Evolutionary conservation across 805 yeast species (phyloP), one percentile per base, ranked within the genome.

Genomic region (Yamadazyma kitorensis): DNA sequence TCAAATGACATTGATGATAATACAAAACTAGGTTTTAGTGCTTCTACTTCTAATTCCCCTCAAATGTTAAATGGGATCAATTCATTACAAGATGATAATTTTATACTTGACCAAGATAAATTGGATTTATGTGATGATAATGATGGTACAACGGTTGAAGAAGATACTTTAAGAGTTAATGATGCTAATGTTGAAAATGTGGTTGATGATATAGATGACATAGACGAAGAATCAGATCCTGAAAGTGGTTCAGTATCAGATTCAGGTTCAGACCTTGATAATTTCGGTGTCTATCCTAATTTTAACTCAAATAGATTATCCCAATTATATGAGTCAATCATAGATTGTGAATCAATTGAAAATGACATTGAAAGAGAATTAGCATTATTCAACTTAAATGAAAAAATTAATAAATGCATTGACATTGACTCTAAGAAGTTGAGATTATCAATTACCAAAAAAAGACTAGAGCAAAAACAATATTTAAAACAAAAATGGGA

Each of bases 21-120:
- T 27, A 43, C 27, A 48, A 54, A 33, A 15, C n/a, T 41, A 17
- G 36, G 59, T 16, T 63, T 61, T 29, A 47, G 54, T 31, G 53
- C 63, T 2, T 62, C 69, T 4, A 55, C 66, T 3, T 57, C 68
- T 0, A 59, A 53, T 39, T 64, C 71, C 11, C 70, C 72, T 3
- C 68, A 62, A 36, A 59, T 62, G 59, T 33, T 61, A 28, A 55
- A 52, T 34, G 62, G 61, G 26, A 45, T 63, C 21, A 55, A 51
- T 37, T 33, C 52, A 1, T 40, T 62, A 13, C 58, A 48, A 23
- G 57, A 56, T 22, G 68, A 60, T 28, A 50, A 52, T 27, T 55
- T 62, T 24, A 48, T 57, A 16, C 43, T 64, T 16, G 59, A 55
- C 4, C 60, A 54, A 25, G 67, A 64, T 41, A 61, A 62, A 24